These are phyloP conservation scores for Senna tora DNA, from an alignment of 306 rosid genomes.

Conservation along the genomic window DNA sequence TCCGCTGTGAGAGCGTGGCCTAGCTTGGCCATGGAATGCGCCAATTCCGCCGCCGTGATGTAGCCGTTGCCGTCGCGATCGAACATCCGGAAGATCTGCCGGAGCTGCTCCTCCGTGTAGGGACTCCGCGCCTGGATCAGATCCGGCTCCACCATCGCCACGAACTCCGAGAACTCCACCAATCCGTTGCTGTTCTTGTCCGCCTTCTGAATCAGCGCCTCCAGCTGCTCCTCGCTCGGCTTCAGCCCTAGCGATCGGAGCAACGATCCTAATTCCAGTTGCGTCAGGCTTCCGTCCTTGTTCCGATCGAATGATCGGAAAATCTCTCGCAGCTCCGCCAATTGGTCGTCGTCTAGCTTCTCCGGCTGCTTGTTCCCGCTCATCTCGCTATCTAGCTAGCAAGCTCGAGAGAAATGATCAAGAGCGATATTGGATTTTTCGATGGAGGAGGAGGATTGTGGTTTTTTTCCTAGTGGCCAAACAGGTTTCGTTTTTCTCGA, in stretches of 20 bases:
- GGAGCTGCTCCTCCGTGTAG: constrained; percentile 60
- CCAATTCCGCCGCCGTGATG: constrained; percentile 69
- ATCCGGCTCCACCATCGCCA: constrained; percentile 57
- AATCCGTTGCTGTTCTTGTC: constrained; percentile 64
- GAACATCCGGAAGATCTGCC: constrained; percentile 56
- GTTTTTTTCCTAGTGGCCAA: not conserved
- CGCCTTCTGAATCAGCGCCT: constrained; percentile 60
- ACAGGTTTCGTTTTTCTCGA: not conserved
- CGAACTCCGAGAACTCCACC: constrained; percentile 65
- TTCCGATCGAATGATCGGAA: constrained; percentile 69
- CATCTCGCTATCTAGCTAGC: constrained; percentile 39
- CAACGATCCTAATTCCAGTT: constrained; percentile 60
- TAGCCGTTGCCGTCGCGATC: constrained; percentile 69
- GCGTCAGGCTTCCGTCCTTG: constrained; percentile 68
- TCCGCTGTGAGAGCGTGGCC: constrained; percentile 66
- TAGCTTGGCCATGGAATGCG: constrained; percentile 68
- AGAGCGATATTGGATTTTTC: no score
- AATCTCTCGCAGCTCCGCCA: constrained; percentile 63
- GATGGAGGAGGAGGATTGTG: no score
- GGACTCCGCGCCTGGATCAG: constrained; percentile 55
- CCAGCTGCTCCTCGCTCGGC: constrained; percentile 70
- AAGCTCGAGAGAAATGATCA: not conserved
- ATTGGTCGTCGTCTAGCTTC: constrained; percentile 59
- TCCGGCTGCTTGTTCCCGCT: constrained; percentile 50
- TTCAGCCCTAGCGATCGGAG: constrained; percentile 65